Evolutionary conservation across 345 rosid genomes (phyloP).

Genomic region (Aethionema arabicum): DNA sequence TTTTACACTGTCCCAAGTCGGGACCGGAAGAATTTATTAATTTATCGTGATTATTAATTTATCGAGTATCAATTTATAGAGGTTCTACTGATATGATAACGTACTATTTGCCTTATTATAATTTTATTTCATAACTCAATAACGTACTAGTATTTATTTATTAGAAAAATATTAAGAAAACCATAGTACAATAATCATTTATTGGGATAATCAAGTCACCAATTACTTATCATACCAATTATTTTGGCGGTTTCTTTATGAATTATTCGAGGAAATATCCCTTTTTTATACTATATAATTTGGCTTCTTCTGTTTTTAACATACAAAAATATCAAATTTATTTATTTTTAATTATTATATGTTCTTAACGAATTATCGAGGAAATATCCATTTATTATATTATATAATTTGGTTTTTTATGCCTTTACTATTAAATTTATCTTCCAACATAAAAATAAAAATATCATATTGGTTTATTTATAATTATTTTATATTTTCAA

Average conservation of each 20-base stretch:
- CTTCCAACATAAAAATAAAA: too few species aligned
- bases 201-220: conserved; percentile 41
- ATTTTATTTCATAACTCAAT: conserved; percentile 12
- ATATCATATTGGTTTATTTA: too few species aligned
- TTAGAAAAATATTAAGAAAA: conserved; percentile 8
- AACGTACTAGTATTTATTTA: conserved; percentile 40
- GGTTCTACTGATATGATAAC: too few species aligned
- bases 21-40: too few species aligned
- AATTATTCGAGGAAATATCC: conserved; percentile 37
- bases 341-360: too few species aligned
- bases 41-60: too few species aligned
- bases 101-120: too few species aligned
- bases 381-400: conserved; percentile 17
- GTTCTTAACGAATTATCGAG: conserved; percentile 35
- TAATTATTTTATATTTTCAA: too few species aligned
- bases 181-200: conserved; percentile 39
- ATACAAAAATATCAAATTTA: too few species aligned
- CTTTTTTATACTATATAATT: conserved; percentile 4
- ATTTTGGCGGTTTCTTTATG: conserved; percentile 33
- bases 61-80: too few species aligned
- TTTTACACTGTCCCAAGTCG: too few species aligned
- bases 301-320: conserved; percentile 22
- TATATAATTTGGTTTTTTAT: conserved; percentile 26
- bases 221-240: conserved; percentile 34
- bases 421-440: too few species aligned